Base-by-base conservation (phyloP, 148 eudicot species). In the Salicornia ramosissima region DNA sequence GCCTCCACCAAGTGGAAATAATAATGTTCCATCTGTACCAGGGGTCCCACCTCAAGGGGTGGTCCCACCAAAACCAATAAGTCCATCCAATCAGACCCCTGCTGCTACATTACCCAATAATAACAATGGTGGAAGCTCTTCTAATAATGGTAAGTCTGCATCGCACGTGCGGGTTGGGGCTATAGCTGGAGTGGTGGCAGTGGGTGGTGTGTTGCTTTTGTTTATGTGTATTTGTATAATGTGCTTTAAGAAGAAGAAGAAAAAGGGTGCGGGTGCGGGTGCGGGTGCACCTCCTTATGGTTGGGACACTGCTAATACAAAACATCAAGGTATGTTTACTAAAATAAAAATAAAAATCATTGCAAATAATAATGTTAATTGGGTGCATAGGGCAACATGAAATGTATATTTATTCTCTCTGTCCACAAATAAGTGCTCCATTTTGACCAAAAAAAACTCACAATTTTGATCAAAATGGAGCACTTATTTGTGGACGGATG, bases 191-290 rank as follows among this genome's bases (percentile, higher is more conserved):
- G 45, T 69, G 33, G 77, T 66, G 36, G 70, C 47, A 0, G 51
- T 42, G 1, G 73, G 62, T 19, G 83, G 77, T 1, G 1, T 74
- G 6, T 1, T 86, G 22, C 1, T 84, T 31, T 55, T 86, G 11
- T 13, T 72, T 49, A 10, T 76, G 26, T 13, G 72, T 16, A 10
- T 65, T 34, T 81, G 80, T 24, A 22, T 73, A 12, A 0, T 74
- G 10, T 80, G 80, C 47, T 24, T 24, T 0, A 81, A 54, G 71
- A 85, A 58, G 76, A 87, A 78, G 74, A 87, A 70, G 73, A 84
- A 64, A 49, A 71, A 54, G 58, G 29, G 57, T 9, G 53, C 6
- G 31, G 56, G 39, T 63, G 74, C 75, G 58, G 29, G 57, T 9
- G 53, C 6, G 31, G 56, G 39, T 63, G 74, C 75, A 11, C 70